These are phyloP conservation scores for Fusarium aywerte DNA, from an alignment of 2,329 filamentous ascomycete genomes.

Conservation along the genomic window DNA sequence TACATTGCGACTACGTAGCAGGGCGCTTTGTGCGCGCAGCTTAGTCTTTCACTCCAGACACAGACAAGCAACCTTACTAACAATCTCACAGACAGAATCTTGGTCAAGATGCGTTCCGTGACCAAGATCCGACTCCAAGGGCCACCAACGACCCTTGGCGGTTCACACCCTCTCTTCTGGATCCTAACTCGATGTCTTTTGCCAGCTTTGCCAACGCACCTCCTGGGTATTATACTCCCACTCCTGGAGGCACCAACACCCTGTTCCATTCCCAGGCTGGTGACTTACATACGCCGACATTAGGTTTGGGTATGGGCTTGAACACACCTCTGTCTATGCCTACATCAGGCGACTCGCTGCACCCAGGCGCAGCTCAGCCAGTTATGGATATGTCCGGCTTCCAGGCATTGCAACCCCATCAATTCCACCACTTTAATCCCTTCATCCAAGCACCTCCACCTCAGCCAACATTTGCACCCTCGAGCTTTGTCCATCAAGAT, in stretches of 20 bases:
- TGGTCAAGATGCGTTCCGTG: slow-evolving; percentile 59
- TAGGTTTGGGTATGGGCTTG: slow-evolving; percentile 79
- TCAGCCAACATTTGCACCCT: slow-evolving; percentile 75
- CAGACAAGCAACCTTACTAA: slow-evolving; percentile 23
- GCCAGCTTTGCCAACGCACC: slow-evolving; percentile 81
- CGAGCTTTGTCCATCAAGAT: slow-evolving; percentile 83
- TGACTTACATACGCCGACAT: slow-evolving; percentile 84
- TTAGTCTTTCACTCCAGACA: neutral
- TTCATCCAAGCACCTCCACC: slow-evolving; percentile 72
- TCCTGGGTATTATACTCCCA: slow-evolving; percentile 88
- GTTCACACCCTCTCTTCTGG: slow-evolving; percentile 88
- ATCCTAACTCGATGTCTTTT: slow-evolving; percentile 86
- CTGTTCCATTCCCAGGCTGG: slow-evolving; percentile 85
- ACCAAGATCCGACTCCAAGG: slow-evolving; percentile 85
- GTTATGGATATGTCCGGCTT: slow-evolving; percentile 76
- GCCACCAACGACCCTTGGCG: slow-evolving; percentile 84
- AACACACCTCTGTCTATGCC: slow-evolving; percentile 85
- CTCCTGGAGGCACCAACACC: slow-evolving; percentile 81
- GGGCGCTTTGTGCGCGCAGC: neutral
- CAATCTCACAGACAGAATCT: slow-evolving; percentile 38
- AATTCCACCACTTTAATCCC: slow-evolving; percentile 74
- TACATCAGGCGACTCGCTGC: slow-evolving; percentile 72
- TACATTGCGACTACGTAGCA: neutral
- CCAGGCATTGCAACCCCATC: slow-evolving; percentile 69
- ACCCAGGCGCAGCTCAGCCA: slow-evolving; percentile 60